Conservation (phyloP, 345 rosid species). For the Dipteronia sinensis region DNA sequence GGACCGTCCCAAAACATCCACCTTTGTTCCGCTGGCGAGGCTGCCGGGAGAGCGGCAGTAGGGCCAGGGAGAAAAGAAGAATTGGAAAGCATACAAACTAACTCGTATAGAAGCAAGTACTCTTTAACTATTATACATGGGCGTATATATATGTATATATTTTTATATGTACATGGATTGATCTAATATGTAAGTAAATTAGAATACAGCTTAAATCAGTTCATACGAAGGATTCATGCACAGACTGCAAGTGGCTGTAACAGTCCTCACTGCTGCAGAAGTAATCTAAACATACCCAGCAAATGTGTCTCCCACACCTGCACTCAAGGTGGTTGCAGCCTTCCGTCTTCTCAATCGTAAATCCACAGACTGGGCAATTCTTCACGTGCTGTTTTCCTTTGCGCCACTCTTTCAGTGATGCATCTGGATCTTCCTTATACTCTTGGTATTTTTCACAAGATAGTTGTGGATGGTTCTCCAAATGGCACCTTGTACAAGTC, state of each 20-base stretch:
- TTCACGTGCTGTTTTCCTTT: slow-evolving; percentile 69
- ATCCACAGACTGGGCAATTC: slow-evolving; percentile 69
- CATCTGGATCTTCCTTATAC: slow-evolving; percentile 82
- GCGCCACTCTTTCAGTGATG: slow-evolving; percentile 78
- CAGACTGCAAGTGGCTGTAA: slow-evolving; percentile 56
- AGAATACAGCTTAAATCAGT: neutral
- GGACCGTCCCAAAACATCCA: no score
- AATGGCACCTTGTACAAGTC: slow-evolving; percentile 74
- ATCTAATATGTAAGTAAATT: slow-evolving; percentile 3
- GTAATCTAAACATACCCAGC: slow-evolving; percentile 73
- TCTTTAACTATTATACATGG: neutral
- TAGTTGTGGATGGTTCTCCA: slow-evolving; percentile 69
- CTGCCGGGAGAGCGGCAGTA: no score
- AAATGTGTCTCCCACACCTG: slow-evolving; percentile 76
- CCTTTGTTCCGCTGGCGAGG: no score
- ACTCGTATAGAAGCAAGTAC: neutral
- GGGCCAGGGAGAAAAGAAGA: neutral
- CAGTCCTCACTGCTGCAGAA: slow-evolving; percentile 56
- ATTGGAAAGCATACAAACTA: neutral
- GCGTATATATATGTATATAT: neutral
- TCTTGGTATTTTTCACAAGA: slow-evolving; percentile 70
- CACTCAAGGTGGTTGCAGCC: slow-evolving; percentile 89
- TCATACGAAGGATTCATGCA: slow-evolving; percentile 44
- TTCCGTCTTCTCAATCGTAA: slow-evolving; percentile 73
- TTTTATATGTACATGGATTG: slow-evolving; percentile 12